Conservation (phyloP, 768 basidiomycete species). For the Suillus tomentosus region DNA sequence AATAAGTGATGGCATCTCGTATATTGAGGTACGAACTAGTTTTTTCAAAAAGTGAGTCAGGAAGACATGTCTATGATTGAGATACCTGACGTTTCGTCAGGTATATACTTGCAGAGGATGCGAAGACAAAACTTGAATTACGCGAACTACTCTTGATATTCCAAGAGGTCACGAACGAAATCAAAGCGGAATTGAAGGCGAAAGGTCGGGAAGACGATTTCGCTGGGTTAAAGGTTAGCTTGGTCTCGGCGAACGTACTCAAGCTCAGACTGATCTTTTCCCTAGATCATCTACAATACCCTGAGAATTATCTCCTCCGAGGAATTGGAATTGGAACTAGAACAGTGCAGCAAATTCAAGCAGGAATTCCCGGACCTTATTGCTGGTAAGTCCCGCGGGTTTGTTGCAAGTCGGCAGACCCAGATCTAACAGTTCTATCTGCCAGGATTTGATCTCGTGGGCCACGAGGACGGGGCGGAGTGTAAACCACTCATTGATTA, state of each 20-base stretch:
- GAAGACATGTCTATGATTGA: background rate
- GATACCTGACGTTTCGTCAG: constrained; percentile 30
- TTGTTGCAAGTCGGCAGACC: background rate
- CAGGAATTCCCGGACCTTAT: constrained; percentile 48
- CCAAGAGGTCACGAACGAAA: constrained; percentile 35
- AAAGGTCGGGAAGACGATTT: constrained; percentile 45
- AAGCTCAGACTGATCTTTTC: background rate
- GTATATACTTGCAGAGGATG: constrained; percentile 39
- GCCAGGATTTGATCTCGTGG: constrained; percentile 51
- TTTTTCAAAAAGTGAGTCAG: constrained; percentile 38
- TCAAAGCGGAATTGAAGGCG: constrained; percentile 35
- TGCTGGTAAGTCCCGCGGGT: constrained; percentile 31
- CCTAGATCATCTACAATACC: constrained; percentile 46
- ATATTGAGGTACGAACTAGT: constrained; percentile 44
- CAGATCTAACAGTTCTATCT: background rate
- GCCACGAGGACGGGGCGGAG: constrained; percentile 42
- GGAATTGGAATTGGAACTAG: constrained; percentile 42
- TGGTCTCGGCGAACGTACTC: background rate
- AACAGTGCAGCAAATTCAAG: constrained; percentile 46
- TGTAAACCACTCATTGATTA: constrained; percentile 39
- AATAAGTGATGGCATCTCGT: constrained; percentile 48
- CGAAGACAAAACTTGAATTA: constrained; percentile 39
- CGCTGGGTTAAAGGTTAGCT: constrained; percentile 39
- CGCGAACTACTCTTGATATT: constrained; percentile 39
- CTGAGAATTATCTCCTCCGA: constrained; percentile 38